Conservation (phyloP, 106 monocot species). For the Allium sativum region DNA sequence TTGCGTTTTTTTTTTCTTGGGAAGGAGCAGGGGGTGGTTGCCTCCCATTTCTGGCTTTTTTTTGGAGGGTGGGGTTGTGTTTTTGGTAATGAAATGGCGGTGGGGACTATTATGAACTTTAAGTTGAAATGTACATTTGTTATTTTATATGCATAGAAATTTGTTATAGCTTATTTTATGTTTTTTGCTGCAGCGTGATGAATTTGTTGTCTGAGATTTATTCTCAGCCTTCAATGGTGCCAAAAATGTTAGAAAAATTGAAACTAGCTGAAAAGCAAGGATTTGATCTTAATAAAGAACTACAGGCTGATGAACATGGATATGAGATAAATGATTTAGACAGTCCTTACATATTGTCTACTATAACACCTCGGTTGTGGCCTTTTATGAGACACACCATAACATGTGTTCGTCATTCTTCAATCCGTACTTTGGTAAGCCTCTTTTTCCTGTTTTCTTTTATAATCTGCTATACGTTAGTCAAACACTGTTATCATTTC, state of each 20-base stretch:
- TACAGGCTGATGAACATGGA: conserved; percentile 30
- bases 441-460: conserved; percentile 2
- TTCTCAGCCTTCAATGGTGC: conserved; percentile 87
- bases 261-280: conserved; percentile 32
- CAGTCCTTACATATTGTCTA: conserved; percentile 71
- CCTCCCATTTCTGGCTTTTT: too few species aligned
- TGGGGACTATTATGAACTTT: too few species aligned
- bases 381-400: conserved; percentile 98
- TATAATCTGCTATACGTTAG: not conserved
- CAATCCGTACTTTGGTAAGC: conserved; percentile 82
- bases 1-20: too few species aligned
- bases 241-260: conserved; percentile 48
- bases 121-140: too few species aligned
- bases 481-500: not conserved
- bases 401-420: conserved; percentile 85
- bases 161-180: conserved; percentile 5
- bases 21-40: too few species aligned
- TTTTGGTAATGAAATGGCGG: too few species aligned
- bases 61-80: too few species aligned
- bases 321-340: conserved; percentile 27
- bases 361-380: conserved; percentile 80
- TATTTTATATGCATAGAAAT: not conserved
- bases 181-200: conserved; percentile 67
- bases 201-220: conserved; percentile 96
- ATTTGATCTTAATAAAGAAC: conserved; percentile 65